Conservation (phyloP, 2,329 filamentous ascomycete genomes). For the Neofusicoccum sp. region DNA sequence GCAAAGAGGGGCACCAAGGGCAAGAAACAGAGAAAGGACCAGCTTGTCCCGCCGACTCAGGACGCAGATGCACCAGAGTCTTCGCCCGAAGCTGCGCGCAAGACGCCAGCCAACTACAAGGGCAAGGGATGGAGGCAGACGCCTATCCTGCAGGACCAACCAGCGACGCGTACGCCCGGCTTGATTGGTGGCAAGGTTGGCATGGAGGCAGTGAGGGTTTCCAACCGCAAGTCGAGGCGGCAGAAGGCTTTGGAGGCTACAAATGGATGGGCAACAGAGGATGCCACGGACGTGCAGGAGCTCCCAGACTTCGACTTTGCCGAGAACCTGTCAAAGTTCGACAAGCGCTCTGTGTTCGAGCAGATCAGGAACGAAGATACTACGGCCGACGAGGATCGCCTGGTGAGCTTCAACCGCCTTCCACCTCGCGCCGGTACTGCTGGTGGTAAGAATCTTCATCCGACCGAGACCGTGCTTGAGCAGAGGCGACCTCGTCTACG, state of each 20-base stretch:
- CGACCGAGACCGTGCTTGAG: conserved; percentile 88
- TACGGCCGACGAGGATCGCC: conserved; percentile 84
- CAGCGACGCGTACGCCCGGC: conserved; percentile 44
- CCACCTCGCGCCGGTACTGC: conserved; percentile 51
- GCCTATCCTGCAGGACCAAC: conserved; percentile 64
- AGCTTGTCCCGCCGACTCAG: conserved; percentile 30
- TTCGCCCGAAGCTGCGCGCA: conserved; percentile 34
- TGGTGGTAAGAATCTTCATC: conserved; percentile 84
- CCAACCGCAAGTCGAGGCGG: conserved; percentile 47
- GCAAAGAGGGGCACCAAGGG: conserved; percentile 48
- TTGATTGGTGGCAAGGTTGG: conserved; percentile 42
- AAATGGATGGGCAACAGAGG: conserved; percentile 94
- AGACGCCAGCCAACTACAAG: conserved; percentile 45
- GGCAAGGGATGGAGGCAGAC: conserved; percentile 70
- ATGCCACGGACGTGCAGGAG: conserved; percentile 91
- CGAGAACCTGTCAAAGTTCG: conserved; percentile 87
- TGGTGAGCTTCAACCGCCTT: conserved; percentile 84
- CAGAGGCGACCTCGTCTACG: conserved; percentile 38
- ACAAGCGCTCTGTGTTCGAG: conserved; percentile 89
- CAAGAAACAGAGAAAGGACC: conserved; percentile 44
- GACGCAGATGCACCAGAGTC: conserved; percentile 33
- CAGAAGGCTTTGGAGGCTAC: conserved; percentile 58
- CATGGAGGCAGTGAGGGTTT: conserved; percentile 38
- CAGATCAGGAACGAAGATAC: conserved; percentile 88
- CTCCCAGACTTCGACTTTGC: conserved; percentile 95